Percentiles rank a stretch among this genome's conserved stretches.
Evolutionary conservation across 208 protist species (phyloP).

Genomic region (Crithidia brevicula): DNA sequence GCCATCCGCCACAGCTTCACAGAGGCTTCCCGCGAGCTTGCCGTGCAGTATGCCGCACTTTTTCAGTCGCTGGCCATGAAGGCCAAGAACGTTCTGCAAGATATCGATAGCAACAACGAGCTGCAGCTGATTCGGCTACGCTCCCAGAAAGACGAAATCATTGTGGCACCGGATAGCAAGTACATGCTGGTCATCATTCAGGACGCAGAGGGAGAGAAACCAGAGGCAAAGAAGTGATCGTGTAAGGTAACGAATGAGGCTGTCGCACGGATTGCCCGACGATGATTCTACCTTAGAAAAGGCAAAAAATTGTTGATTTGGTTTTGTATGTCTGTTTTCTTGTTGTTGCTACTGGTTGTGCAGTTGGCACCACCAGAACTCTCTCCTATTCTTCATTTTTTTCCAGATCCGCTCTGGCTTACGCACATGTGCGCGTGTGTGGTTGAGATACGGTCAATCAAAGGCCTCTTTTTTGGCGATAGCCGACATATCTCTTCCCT

Average conservation of each 20-base stretch:
- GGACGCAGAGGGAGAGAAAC: conserved; percentile 52
- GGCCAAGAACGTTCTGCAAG: conserved; percentile 88
- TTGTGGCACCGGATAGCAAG: conserved; percentile 95
- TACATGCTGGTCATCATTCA: conserved; percentile 93
- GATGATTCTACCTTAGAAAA: no score
- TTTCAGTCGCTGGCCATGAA: conserved; percentile 95
- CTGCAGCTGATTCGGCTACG: conserved; percentile 95
- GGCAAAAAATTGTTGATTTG: no score
- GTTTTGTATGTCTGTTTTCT: no score
- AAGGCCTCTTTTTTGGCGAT: no score
- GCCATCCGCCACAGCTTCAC: conserved; percentile 94
- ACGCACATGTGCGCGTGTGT: no score
- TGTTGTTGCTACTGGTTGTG: no score
- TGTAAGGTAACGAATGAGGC: not conserved
- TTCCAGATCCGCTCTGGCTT: no score
- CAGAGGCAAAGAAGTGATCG: conserved; percentile 25
- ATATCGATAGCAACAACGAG: conserved; percentile 96
- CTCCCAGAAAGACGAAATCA: conserved; percentile 96
- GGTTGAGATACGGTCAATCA: no score
- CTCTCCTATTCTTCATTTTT: no score
- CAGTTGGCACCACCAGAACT: no score
- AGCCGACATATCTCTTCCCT: no score
- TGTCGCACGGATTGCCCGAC: no score
- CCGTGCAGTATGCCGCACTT: conserved; percentile 94
- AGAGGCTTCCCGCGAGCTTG: conserved; percentile 82